Base-by-base conservation (phyloP, 2,329 filamentous ascomycete genomes). In the Phialocephala subalpina region DNA sequence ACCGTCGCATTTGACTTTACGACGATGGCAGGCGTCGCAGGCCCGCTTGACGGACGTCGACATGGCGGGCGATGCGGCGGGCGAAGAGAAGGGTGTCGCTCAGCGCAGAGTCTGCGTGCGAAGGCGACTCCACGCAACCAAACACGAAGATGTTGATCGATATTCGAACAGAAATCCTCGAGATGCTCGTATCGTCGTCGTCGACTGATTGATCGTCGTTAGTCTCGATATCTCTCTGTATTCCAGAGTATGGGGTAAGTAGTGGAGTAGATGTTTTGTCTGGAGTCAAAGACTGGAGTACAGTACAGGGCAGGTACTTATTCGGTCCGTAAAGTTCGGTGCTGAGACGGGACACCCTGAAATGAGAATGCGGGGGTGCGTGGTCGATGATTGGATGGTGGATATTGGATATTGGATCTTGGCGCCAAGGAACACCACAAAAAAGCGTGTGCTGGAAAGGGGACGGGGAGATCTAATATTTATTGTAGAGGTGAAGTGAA, bases 1-100 rank as follows among this genome's bases (percentile, higher is more conserved):
- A 65, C 89, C 89, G 74, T 92, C 89, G 76, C 90, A 92, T 77
- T 91, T 92, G 76, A 92, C 90, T 78, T 92, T 92, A 77, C 90
- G 87, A 70, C 89, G 87, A 81, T 92, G 90, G 77, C 90, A 92
- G 73, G 89, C 89, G 77, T 92, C 90, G 80, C 90, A 92, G 66
- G 90, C 90, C 75, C 88, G 80, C 70, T 83, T 83, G 45, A 82
- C 79, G 36, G 80, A 77, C 53, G 75, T 71, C 64, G 75, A 74
- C 70, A 75, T 74, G 63, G 67, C 59, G 67, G 63, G 58, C 63
- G 65, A 61, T 65, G 59, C 56, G 58, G 55, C 20, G 29, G 40
- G 16, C 16, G 42, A 20, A 35, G 42, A 36, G 33, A 38, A 55
- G 42, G 58, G 57, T 35, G 60, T 65, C 33, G 62, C 49, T 64